Evolutionary conservation across 2,329 filamentous ascomycete genomes (phyloP).

Genomic region (Pseudocercospora macadamiae): DNA sequence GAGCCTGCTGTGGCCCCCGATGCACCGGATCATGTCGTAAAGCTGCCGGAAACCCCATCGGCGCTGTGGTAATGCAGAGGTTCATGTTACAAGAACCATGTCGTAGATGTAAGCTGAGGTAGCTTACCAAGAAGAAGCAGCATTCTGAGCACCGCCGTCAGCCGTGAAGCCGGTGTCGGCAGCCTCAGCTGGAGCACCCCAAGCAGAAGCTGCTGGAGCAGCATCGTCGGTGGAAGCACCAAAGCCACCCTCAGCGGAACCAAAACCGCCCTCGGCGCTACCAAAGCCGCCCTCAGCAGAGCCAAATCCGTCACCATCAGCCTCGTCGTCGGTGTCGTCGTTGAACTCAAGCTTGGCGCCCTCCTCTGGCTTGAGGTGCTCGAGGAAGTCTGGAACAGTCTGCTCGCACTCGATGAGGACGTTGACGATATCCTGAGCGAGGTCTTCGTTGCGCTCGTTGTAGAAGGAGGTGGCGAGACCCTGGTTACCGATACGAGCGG

Average conservation of each 20-base stretch:
- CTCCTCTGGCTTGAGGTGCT: constrained; percentile 64
- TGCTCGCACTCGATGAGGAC: constrained; percentile 80
- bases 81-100: neutral
- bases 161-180: constrained; percentile 27
- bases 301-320: constrained; percentile 20
- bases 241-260: constrained; percentile 21
- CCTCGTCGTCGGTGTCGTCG: constrained; percentile 56
- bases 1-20: neutral
- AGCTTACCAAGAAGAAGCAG: constrained; percentile 22
- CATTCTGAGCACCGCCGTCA: constrained; percentile 17
- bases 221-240: constrained; percentile 13
- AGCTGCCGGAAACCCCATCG: neutral
- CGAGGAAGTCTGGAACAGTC: constrained; percentile 78
- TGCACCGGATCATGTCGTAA: neutral
- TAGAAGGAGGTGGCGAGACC: constrained; percentile 90
- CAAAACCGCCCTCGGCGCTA: constrained; percentile 14
- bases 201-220: constrained; percentile 6
- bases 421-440: constrained; percentile 76
- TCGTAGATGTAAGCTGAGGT: constrained; percentile 1
- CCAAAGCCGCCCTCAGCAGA: too few species aligned
- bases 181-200: constrained; percentile 9
- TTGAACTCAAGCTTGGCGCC: constrained; percentile 53
- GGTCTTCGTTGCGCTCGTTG: constrained; percentile 72
- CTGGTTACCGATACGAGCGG: constrained; percentile 85
- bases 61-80: neutral